A percentile compares a stretch with the other conserved stretches of the same genome.
These are phyloP conservation scores for Fusarium succisae DNA, from an alignment of 2,329 filamentous ascomycete species.

Conservation along the genomic window DNA sequence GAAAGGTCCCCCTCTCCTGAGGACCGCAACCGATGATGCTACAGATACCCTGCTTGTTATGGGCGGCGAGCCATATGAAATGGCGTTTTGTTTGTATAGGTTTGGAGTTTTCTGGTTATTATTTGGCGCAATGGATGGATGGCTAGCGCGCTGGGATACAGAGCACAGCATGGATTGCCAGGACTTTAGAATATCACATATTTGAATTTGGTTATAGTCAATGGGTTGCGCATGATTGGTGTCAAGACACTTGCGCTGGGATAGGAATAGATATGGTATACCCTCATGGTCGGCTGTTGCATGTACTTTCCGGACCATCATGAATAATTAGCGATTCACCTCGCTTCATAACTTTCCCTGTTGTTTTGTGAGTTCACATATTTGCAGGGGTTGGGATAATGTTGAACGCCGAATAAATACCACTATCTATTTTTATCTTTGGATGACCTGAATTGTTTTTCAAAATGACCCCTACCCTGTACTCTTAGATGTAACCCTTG, in stretches of 20 bases:
- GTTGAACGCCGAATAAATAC: background rate
- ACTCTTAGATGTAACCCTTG: slow-evolving; percentile 78
- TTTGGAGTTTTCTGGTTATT: slow-evolving; percentile 25
- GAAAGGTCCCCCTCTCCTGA: slow-evolving; percentile 40
- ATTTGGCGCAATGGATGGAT: slow-evolving; percentile 14
- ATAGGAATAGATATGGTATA: slow-evolving; percentile 31
- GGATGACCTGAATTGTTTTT: background rate
- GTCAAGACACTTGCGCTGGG: slow-evolving; percentile 15
- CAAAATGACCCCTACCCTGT: background rate
- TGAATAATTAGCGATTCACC: slow-evolving; percentile 22
- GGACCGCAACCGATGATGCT: slow-evolving; percentile 37
- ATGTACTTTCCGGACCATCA: slow-evolving; percentile 12
- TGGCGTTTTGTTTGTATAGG: slow-evolving; percentile 28
- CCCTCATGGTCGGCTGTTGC: slow-evolving; percentile 28
- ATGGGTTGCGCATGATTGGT: slow-evolving; percentile 9
- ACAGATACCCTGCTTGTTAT: background rate
- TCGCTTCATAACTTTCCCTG: background rate
- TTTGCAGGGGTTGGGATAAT: background rate
- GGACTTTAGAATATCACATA: slow-evolving; percentile 23
- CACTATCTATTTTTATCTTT: slow-evolving; percentile 5
- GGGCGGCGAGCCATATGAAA: slow-evolving; percentile 5
- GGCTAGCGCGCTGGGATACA: slow-evolving; percentile 20
- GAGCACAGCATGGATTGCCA: slow-evolving; percentile 19
- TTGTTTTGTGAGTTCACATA: background rate
- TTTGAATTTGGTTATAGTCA: slow-evolving; percentile 22